These are phyloP conservation scores for Gossypium turneri DNA, from an alignment of 345 rosid genomes.

Conservation along the genomic window DNA sequence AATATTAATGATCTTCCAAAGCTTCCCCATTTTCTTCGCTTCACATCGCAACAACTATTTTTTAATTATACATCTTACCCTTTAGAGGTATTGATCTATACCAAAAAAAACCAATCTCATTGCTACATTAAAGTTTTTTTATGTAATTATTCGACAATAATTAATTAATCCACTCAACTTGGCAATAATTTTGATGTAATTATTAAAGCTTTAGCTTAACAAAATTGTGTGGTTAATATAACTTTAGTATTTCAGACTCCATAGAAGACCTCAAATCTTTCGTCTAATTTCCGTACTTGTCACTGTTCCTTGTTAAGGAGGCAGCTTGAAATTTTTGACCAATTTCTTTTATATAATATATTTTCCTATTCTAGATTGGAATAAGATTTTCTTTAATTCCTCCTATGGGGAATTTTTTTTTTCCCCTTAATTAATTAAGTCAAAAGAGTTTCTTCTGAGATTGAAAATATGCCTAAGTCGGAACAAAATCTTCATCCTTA, in stretches of 20 bases:
- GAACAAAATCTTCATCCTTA: constrained; percentile 28
- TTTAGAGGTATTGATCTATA: constrained; percentile 7
- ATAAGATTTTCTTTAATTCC: neutral
- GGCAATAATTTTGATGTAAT: neutral
- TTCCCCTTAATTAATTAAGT: constrained; percentile 13
- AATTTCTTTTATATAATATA: neutral
- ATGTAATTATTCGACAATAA: neutral
- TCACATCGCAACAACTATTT: neutral
- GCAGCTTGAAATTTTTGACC: constrained; percentile 9
- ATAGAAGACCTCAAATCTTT: neutral
- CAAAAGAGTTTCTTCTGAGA: constrained; percentile 32
- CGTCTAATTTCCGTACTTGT: neutral
- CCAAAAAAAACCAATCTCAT: neutral
- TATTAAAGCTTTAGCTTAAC: neutral
- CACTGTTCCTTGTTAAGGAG: neutral
- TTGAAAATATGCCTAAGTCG: constrained; percentile 22
- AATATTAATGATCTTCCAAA: constrained; percentile 10
- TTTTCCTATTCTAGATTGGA: neutral
- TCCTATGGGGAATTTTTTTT: too few species aligned
- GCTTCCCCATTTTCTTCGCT: constrained; percentile 21
- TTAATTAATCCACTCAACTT: neutral
- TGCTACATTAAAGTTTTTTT: too few species aligned
- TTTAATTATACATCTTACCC: neutral
- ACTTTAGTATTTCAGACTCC: neutral
- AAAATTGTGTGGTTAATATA: neutral